A percentile compares a stretch with the other conserved stretches of the same genome.
phyloP scores from a whole-genome alignment of 768 basidiomycete genomes.

The Boletus pseudo-olivaceus region DNA sequence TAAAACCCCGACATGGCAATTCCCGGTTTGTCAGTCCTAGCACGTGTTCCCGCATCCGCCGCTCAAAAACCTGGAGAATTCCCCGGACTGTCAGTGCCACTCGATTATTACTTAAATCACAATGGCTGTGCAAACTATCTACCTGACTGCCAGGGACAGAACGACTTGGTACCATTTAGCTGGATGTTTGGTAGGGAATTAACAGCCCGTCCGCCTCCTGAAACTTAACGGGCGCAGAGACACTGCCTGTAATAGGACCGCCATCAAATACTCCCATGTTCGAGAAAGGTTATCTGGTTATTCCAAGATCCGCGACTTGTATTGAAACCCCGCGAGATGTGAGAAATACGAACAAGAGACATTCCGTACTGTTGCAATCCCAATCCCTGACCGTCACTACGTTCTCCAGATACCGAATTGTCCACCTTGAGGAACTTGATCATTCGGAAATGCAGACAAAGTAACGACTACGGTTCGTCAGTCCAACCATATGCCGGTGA shows the following conservation, averaged over 20 bases:
- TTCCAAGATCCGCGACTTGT: conserved; percentile 20
- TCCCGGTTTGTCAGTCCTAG: conserved; percentile 17
- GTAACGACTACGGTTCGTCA: too few relatives aligned
- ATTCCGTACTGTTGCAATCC: not conserved
- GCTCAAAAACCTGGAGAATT: conserved; percentile 4
- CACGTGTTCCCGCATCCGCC: conserved; percentile 19
- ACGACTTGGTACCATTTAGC: not conserved
- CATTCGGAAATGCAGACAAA: not conserved
- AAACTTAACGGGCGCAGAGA: conserved; percentile 12
- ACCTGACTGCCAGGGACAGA: not conserved
- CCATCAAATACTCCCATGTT: conserved; percentile 5
- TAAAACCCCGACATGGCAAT: conserved; percentile 29
- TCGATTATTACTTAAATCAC: not conserved
- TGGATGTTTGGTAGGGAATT: not conserved
- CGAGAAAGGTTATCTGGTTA: conserved; percentile 18
- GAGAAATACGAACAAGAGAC: not conserved
- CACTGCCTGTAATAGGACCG: not conserved
- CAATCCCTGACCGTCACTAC: not conserved
- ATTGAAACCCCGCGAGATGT: conserved; percentile 4
- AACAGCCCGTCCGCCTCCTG: too few relatives aligned
- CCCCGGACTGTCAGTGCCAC: conserved; percentile 13
- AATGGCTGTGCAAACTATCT: not conserved
- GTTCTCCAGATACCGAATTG: not conserved
- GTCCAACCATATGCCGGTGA: too few relatives aligned
- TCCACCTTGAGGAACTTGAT: not conserved